phyloP scores from a whole-genome alignment of 2,329 filamentous ascomycete genomes.

The Cercospora sp. region DNA sequence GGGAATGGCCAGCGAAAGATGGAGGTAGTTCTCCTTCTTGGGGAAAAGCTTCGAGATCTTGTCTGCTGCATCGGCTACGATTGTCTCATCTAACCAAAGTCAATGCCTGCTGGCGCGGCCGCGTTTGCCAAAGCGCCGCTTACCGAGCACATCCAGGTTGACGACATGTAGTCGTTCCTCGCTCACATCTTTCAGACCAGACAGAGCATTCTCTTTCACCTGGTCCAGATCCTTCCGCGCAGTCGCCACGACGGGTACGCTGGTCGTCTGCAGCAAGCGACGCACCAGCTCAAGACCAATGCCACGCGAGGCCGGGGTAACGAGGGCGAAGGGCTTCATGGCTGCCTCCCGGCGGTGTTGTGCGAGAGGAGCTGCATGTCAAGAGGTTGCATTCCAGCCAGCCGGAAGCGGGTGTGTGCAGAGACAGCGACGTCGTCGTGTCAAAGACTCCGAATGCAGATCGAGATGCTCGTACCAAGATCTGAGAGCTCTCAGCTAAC shows the following conservation, averaged over 20 bases:
- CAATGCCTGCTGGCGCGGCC: not conserved
- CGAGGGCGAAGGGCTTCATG: slow-evolving; percentile 52
- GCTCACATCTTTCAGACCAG: slow-evolving; percentile 49
- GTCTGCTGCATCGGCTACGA: slow-evolving; percentile 59
- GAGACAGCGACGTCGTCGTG: not conserved
- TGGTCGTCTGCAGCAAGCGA: slow-evolving; percentile 58
- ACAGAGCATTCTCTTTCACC: slow-evolving; percentile 52
- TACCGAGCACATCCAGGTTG: slow-evolving; percentile 60
- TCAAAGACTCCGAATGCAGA: slow-evolving; percentile 10
- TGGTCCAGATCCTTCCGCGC: slow-evolving; percentile 55
- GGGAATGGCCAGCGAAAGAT: slow-evolving; percentile 67
- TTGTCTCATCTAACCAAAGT: slow-evolving; percentile 56
- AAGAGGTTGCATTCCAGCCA: not conserved
- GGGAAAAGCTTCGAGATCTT: slow-evolving; percentile 36
- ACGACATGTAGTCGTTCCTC: slow-evolving; percentile 54
- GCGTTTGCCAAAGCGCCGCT: not conserved
- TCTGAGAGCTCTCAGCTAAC: not conserved
- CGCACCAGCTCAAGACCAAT: slow-evolving; percentile 63
- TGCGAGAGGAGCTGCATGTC: not conserved
- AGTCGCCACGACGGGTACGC: slow-evolving; percentile 61
- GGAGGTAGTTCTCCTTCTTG: slow-evolving; percentile 57
- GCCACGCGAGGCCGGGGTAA: slow-evolving; percentile 62
- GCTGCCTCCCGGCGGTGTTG: not conserved
- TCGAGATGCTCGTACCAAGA: slow-evolving; percentile 2
- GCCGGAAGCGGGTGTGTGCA: not conserved